Conservation (phyloP, 371 early-diverging fungal species). For the Lichtheimia ramosa region DNA sequence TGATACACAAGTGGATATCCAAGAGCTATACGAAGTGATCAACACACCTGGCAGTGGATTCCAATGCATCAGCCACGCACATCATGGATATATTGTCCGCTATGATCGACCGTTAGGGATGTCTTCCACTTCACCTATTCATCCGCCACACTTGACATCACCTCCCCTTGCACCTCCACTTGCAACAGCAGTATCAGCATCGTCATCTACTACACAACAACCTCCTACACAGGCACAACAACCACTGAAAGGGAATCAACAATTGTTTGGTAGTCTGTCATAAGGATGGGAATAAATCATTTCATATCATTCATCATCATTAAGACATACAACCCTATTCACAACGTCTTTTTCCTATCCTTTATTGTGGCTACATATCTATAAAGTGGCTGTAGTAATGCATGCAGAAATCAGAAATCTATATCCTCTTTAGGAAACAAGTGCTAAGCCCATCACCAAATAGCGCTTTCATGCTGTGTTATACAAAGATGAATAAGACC, state of each 20-base stretch:
- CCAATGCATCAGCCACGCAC: conserved; percentile 30
- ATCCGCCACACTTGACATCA: background rate
- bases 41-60: conserved; percentile 26
- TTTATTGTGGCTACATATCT: no score
- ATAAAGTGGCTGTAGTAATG: no score
- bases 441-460: no score
- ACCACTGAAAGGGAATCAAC: background rate
- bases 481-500: no score
- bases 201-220: background rate
- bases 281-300: background rate
- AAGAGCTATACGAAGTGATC: conserved; percentile 32
- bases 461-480: no score
- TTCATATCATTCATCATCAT: no score
- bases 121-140: background rate
- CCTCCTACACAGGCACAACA: background rate
- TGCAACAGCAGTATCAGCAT: background rate
- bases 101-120: conserved; percentile 6
- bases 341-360: no score
- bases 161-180: background rate
- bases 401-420: no score
- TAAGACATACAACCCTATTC: no score
- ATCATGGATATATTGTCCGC: conserved; percentile 33
- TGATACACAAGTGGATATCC: conserved; percentile 25
- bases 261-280: conserved; percentile 1
- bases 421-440: no score